These are phyloP conservation scores for Xylaria longipes DNA, from an alignment of 495 filamentous ascomycete genomes.

Conservation along the genomic window DNA sequence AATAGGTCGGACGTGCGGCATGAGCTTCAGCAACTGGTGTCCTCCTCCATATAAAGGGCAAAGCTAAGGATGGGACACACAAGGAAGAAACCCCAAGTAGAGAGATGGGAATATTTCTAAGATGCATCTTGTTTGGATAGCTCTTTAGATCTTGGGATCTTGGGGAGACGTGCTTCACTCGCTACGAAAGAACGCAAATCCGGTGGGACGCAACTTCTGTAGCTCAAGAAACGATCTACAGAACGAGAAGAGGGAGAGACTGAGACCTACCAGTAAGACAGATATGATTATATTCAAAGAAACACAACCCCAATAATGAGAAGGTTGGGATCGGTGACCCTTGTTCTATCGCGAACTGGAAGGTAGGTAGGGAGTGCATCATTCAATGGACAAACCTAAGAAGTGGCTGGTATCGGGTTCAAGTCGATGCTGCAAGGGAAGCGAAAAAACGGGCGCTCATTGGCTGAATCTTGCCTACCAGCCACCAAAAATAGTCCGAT, in stretches of 20 bases:
- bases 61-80: slow-evolving; percentile 30
- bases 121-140: slow-evolving; percentile 34
- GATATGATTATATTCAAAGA: slow-evolving; percentile 33
- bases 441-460: not conserved
- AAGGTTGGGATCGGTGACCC: slow-evolving; percentile 36
- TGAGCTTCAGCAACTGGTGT: slow-evolving; percentile 22
- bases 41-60: slow-evolving; percentile 34
- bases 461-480: slow-evolving; percentile 1
- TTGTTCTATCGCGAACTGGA: not conserved
- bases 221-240: slow-evolving; percentile 33
- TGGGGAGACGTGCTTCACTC: slow-evolving; percentile 32
- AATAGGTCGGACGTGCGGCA: slow-evolving; percentile 42
- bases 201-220: slow-evolving; percentile 28
- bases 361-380: not conserved
- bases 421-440: not conserved
- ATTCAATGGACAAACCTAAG: not conserved
- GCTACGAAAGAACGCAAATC: not conserved
- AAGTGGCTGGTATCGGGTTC: not conserved
- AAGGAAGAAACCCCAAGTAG: slow-evolving; percentile 27
- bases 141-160: slow-evolving; percentile 22
- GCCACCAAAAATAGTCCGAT: not conserved
- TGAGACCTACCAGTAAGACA: slow-evolving; percentile 23
- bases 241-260: slow-evolving; percentile 20
- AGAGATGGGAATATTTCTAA: slow-evolving; percentile 26
- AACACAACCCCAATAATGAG: slow-evolving; percentile 33